Conservation (phyloP, 2,329 filamentous ascomycete species). For the Colletotrichum endophyticum region DNA sequence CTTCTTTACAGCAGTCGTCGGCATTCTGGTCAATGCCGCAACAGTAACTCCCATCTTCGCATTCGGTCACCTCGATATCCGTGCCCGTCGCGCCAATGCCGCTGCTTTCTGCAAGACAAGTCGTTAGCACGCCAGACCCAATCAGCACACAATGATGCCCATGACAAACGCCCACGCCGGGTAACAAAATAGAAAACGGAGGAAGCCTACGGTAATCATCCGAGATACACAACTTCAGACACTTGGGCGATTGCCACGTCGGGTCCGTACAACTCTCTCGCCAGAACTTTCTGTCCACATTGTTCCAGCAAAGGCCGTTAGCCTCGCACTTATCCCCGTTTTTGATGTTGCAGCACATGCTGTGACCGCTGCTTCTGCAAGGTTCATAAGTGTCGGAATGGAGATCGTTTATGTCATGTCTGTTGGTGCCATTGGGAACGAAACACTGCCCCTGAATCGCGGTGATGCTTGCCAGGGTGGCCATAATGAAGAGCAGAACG, state of each 20-base stretch:
- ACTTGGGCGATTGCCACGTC: conserved; percentile 24
- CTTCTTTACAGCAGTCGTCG: too few species aligned
- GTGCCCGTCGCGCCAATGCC: background rate
- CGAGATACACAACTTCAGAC: conserved; percentile 22
- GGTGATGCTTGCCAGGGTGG: background rate
- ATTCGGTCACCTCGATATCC: background rate
- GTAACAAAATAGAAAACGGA: background rate
- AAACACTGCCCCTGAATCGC: background rate
- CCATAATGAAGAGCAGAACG: too few species aligned
- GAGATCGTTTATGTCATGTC: background rate
- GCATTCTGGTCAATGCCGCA: background rate
- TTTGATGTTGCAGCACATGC: too few species aligned
- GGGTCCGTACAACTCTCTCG: conserved; percentile 18
- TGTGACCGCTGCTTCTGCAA: too few species aligned
- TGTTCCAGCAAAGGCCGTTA: too few species aligned
- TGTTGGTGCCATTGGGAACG: background rate
- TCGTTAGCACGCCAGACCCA: background rate
- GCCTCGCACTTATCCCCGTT: too few species aligned
- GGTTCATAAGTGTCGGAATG: too few species aligned
- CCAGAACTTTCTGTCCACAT: background rate
- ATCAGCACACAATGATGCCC: too few species aligned
- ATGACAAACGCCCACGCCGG: too few species aligned
- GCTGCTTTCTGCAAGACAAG: background rate
- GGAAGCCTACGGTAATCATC: too few species aligned
- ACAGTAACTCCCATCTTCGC: background rate